Conservation (phyloP, 2,329 filamentous ascomycete genomes). For the Hymenoscyphus occultus region DNA sequence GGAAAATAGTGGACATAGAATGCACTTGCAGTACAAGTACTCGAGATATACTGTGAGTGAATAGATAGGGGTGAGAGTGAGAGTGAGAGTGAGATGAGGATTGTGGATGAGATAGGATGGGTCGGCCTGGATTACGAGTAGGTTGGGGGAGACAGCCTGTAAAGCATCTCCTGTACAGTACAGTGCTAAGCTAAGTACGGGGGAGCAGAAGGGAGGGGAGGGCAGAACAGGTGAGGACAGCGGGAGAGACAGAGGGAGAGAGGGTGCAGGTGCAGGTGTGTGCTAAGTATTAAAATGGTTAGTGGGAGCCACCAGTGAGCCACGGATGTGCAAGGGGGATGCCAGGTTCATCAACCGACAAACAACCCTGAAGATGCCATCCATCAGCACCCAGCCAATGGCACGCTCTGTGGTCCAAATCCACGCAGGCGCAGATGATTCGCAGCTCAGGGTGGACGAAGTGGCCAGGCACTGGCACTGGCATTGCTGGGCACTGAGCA, state of each 20-base stretch:
- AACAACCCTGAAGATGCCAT: not conserved
- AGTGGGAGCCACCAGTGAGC: not conserved
- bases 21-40: not conserved
- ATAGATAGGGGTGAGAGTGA: not conserved
- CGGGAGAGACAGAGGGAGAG: no score
- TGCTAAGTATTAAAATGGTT: no score
- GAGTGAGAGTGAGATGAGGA: not conserved
- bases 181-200: no score
- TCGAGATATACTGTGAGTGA: not conserved
- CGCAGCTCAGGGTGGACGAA: not conserved
- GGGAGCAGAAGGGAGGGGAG: no score
- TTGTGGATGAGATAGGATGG: not conserved
- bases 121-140: no score
- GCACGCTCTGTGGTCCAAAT: not conserved
- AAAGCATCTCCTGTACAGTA: no score
- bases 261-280: no score
- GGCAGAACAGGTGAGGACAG: no score
- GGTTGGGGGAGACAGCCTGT: no score
- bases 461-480: not conserved
- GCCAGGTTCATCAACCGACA: not conserved
- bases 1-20: not conserved
- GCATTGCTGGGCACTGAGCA: no score
- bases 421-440: not conserved
- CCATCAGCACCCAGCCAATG: not conserved
- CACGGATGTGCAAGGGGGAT: not conserved